These are phyloP conservation scores for Sclerotiophoma versabilis DNA, from an alignment of 2,329 filamentous ascomycete species.

Conservation along the genomic window DNA sequence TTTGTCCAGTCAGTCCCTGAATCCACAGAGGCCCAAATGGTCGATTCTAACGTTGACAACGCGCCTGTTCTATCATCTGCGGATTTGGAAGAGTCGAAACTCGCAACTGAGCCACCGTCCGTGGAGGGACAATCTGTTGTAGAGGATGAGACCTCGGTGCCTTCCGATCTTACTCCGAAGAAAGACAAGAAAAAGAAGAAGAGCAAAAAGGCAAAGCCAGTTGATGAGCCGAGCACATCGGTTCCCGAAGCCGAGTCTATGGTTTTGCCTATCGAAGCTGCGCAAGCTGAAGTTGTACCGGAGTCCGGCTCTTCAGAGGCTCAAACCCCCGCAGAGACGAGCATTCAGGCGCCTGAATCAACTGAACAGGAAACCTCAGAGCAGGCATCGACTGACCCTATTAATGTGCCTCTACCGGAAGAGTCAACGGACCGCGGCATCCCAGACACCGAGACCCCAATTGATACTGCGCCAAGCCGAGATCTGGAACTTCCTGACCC, in stretches of 20 bases:
- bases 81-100: background rate
- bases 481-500: background rate
- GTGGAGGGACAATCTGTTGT: no score
- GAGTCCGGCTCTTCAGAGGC: background rate
- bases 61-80: background rate
- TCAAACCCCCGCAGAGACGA: background rate
- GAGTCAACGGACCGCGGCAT: background rate
- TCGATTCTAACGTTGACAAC: background rate
- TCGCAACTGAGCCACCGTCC: background rate
- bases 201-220: slow-evolving; percentile 28
- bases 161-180: slow-evolving; percentile 16
- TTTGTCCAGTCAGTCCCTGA: background rate
- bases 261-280: background rate
- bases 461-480: background rate
- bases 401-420: slow-evolving; percentile 1
- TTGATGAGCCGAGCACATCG: slow-evolving; percentile 24
- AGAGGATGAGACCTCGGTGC: background rate
- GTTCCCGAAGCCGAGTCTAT: slow-evolving; percentile 8
- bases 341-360: no score
- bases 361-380: background rate
- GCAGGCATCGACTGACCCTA: background rate
- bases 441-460: background rate
- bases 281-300: background rate
- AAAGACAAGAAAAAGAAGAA: slow-evolving; percentile 41
- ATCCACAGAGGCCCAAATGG: background rate